Conservation (phyloP, 2,329 filamentous ascomycete genomes). For the Paecilomyces variotii region DNA sequence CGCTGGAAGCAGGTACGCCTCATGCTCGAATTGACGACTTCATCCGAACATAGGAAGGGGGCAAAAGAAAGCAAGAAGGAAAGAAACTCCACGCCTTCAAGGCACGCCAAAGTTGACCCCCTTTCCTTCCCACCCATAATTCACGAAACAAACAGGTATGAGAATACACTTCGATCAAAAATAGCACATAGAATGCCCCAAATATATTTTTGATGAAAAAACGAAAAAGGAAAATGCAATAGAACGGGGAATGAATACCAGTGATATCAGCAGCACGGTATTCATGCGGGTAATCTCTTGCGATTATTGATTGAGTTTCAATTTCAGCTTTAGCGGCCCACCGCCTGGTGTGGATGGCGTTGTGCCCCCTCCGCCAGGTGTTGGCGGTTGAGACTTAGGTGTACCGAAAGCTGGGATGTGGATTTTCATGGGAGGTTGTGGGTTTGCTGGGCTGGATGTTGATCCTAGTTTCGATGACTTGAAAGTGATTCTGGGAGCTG, state of each 20-base stretch:
- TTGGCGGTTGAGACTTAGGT: constrained; percentile 18
- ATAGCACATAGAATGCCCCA: not conserved
- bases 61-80: not conserved
- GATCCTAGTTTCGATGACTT: constrained; percentile 28
- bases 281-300: constrained; percentile 9
- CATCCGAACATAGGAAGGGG: not conserved
- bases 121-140: not conserved
- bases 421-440: constrained; percentile 20
- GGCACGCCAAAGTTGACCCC: not conserved
- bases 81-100: not conserved
- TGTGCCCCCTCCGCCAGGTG: constrained; percentile 10
- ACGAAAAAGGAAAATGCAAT: not conserved
- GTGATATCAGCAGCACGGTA: too few species aligned
- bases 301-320: constrained; percentile 28
- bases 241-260: not conserved
- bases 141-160: not conserved
- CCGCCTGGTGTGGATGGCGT: constrained; percentile 25
- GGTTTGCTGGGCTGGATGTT: not conserved
- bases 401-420: constrained; percentile 25
- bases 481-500: constrained; percentile 33
- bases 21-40: not conserved
- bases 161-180: not conserved
- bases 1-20: not conserved
- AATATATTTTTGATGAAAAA: not conserved
- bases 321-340: constrained; percentile 35